Evolutionary conservation across 179 eudicot genomes (phyloP), one percentile per base, ranked within the genome.

Genomic region (Amaranthus tricolor): DNA sequence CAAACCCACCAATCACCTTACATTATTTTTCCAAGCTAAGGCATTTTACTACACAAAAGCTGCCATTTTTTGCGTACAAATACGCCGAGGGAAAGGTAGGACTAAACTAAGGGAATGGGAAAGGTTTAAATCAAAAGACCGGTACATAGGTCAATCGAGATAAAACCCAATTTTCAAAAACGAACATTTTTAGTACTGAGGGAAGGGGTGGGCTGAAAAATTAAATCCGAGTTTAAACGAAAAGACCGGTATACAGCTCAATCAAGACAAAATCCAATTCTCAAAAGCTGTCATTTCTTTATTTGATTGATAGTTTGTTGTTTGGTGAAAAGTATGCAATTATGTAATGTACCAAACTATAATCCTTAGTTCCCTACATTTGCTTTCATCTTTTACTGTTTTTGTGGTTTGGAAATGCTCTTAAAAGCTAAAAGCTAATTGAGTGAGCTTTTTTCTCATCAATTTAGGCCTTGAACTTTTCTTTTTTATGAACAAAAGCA

Each of bases 401-500:
- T 66, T 49, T 75, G 73, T 58, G 78, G 67, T 58, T 65, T 52
- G 48, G 3, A 66, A 68, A 48, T 67, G 67, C 24, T 53, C 49
- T 45, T 66, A 48, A 66, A 44, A 55, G 59, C 78, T 58, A 21
- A 50, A 44, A 55, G 59, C 78, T 58, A 21, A 50, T 48, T 76
- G 44, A 47, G 61, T 50, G 31, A 53, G 21, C 69, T 43, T 61
- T 76, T 67, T 60, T 14, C 5, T 56, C 65, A 66, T 67, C 14
- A 65, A 43, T 40, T 24, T 47, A 45, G 71, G 62, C 40, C 17
- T 16, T 63, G 3, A 45, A 31, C 40, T 17, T 24, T 49, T 24
- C 16, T 66, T 9, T 45, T 68, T 7, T 6, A 43, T 24, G 49
- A 45, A 76, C 66, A 51, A 52, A 73, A 81, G 66, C 83, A 72